Evolutionary conservation across 306 rosid species (phyloP).

Genomic region (Citrullus mucosospermus): DNA sequence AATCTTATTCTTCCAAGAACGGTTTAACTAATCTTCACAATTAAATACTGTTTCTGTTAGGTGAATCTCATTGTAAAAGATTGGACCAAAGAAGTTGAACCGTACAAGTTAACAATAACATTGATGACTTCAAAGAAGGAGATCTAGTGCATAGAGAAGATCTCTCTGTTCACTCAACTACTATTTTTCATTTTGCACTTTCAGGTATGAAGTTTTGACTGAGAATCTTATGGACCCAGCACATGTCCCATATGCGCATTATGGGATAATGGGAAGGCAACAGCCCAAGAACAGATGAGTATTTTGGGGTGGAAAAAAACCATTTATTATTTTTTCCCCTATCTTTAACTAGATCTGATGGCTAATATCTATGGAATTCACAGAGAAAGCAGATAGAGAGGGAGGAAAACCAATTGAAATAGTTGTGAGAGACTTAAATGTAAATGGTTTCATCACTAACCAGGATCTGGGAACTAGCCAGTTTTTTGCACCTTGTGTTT

Average conservation of each 20-base stretch:
- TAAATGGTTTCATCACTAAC: constrained; percentile 51
- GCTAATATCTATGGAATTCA: neutral
- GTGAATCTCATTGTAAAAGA: constrained; percentile 2
- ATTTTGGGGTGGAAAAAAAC: neutral
- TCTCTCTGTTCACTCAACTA: neutral
- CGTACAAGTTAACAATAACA: neutral
- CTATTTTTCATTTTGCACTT: neutral
- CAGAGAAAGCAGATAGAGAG: constrained; percentile 80
- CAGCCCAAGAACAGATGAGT: constrained; percentile 3
- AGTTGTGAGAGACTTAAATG: constrained; percentile 27
- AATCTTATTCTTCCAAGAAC: neutral
- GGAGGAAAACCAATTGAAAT: constrained; percentile 81
- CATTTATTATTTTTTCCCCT: neutral
- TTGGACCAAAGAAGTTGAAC: neutral
- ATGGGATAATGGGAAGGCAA: constrained; percentile 30
- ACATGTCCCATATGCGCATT: constrained; percentile 78
- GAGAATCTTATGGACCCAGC: constrained; percentile 97
- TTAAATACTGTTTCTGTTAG: neutral
- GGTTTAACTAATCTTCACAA: neutral
- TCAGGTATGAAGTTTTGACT: constrained; percentile 75
- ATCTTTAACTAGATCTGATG: neutral
- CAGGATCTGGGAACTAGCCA: constrained; percentile 34
- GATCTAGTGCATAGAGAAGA: too few species aligned
- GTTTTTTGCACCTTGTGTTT: constrained; percentile 57
- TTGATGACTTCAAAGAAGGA: neutral